Conservation (phyloP, 495 filamentous ascomycete genomes). For the Aspergillus panamensis region DNA sequence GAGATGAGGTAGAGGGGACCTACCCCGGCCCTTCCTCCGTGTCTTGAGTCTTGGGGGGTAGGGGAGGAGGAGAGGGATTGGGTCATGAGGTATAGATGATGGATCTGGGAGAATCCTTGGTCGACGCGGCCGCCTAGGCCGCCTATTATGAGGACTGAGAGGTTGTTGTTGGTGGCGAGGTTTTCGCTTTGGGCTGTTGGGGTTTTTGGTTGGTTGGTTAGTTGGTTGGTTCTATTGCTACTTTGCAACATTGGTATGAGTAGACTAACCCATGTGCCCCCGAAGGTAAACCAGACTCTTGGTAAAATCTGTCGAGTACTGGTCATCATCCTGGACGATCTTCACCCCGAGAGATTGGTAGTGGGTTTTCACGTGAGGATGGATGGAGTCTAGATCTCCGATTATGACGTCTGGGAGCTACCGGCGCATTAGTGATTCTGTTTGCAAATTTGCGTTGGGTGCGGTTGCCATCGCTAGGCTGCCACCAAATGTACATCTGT, state of each 20-base stretch:
- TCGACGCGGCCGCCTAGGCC: constrained; percentile 87
- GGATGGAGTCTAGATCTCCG: constrained; percentile 87
- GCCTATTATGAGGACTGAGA: constrained; percentile 63
- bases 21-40: constrained; percentile 31
- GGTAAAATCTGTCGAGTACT: constrained; percentile 80
- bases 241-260: too few relatives aligned
- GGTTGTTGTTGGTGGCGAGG: not conserved
- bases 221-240: too few relatives aligned
- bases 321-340: constrained; percentile 66
- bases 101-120: constrained; percentile 83
- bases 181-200: not conserved
- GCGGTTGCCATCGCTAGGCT: not conserved
- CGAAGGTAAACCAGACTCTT: constrained; percentile 69
- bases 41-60: not conserved
- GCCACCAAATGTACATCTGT: not conserved
- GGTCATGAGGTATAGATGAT: constrained; percentile 60
- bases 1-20: constrained; percentile 75
- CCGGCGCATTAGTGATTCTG: not conserved
- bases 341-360: constrained; percentile 53
- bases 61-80: constrained; percentile 17
- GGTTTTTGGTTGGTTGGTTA: too few relatives aligned
- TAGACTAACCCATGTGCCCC: constrained; percentile 30
- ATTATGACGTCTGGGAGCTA: constrained; percentile 66
- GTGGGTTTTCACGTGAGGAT: constrained; percentile 50
- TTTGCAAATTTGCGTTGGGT: not conserved